Conservation (phyloP, 305 asterid genomes). For the Salvia sclarea region DNA sequence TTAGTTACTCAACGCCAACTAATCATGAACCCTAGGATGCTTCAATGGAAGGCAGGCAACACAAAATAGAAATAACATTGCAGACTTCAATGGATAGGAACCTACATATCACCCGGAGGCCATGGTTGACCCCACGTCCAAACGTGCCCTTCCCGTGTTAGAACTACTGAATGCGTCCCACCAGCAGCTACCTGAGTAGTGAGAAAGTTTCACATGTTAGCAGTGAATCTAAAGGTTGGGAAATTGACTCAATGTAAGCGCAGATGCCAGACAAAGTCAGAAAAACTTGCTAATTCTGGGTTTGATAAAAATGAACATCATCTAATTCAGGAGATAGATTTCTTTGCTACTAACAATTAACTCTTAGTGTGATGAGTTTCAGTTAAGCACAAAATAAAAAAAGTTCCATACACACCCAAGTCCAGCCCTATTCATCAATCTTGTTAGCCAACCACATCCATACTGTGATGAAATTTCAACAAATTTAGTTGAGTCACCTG, state of each 20-base stretch:
- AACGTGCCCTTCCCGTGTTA: conserved; percentile 91
- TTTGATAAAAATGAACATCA: not conserved
- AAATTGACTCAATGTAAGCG: too few relatives aligned
- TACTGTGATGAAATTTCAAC: not conserved
- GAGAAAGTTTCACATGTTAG: conserved; percentile 30
- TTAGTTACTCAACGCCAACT: conserved; percentile 2
- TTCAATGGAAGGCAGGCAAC: conserved; percentile 3
- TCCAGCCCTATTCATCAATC: conserved; percentile 7
- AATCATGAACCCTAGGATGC: conserved; percentile 1
- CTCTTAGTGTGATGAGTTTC: conserved; percentile 11
- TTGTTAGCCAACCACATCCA: conserved; percentile 12
- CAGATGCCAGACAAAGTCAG: too few relatives aligned
- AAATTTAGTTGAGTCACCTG: conserved; percentile 56
- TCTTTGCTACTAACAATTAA: not conserved
- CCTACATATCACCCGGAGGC: conserved; percentile 99
- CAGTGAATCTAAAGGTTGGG: not conserved
- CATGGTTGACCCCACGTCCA: conserved; percentile 99
- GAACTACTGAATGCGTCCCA: conserved; percentile 97
- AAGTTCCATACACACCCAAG: conserved; percentile 2
- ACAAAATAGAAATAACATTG: conserved; percentile 10
- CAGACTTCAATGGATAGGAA: conserved; percentile 26
- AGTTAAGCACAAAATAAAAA: conserved; percentile 1
- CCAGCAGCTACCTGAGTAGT: conserved; percentile 94
- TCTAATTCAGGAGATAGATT: conserved; percentile 3
- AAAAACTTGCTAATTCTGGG: too few relatives aligned